Evolutionary conservation across 2,329 filamentous ascomycete species (phyloP).

Genomic region (Didymella glomerata): DNA sequence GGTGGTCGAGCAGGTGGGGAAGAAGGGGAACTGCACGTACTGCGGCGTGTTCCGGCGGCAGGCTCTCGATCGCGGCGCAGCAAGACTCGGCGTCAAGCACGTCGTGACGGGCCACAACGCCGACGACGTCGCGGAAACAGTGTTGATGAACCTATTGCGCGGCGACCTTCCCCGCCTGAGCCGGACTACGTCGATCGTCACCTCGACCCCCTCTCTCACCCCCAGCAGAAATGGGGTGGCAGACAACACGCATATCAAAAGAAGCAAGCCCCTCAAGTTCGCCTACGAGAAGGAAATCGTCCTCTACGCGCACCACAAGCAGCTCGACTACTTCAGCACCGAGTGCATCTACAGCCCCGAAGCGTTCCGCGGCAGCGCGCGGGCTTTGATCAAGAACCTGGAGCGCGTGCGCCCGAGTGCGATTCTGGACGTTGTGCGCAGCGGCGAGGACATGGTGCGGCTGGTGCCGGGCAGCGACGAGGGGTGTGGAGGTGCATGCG

Average conservation of each 20-base stretch:
- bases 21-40: slow-evolving; percentile 99
- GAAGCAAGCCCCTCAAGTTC: slow-evolving; percentile 97
- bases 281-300: slow-evolving; percentile 99
- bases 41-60: slow-evolving; percentile 96
- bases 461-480: slow-evolving; percentile 70
- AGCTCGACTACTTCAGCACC: slow-evolving; percentile 96
- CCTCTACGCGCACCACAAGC: slow-evolving; percentile 95
- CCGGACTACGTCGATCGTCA: slow-evolving; percentile 89
- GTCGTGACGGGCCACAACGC: slow-evolving; percentile 98
- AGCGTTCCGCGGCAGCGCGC: slow-evolving; percentile 90
- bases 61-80: slow-evolving; percentile 90
- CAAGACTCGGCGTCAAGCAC: slow-evolving; percentile 85
- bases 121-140: slow-evolving; percentile 95
- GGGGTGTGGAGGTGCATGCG: slow-evolving; percentile 42
- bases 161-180: slow-evolving; percentile 89
- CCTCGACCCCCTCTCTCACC: slow-evolving; percentile 52
- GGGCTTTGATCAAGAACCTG: slow-evolving; percentile 91
- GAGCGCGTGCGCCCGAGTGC: slow-evolving; percentile 93
- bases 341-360: slow-evolving; percentile 99
- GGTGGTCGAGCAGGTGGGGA: slow-evolving; percentile 93
- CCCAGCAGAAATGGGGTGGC: slow-evolving; percentile 54
- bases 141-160: slow-evolving; percentile 94
- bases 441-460: slow-evolving; percentile 93
- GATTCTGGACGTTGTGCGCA: slow-evolving; percentile 92
- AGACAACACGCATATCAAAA: slow-evolving; percentile 81